Percentiles rank a stretch among this genome's conserved stretches.
These are phyloP conservation scores for Dactylellina sp. DNA, from an alignment of 2,329 filamentous ascomycete species.

Conservation along the genomic window DNA sequence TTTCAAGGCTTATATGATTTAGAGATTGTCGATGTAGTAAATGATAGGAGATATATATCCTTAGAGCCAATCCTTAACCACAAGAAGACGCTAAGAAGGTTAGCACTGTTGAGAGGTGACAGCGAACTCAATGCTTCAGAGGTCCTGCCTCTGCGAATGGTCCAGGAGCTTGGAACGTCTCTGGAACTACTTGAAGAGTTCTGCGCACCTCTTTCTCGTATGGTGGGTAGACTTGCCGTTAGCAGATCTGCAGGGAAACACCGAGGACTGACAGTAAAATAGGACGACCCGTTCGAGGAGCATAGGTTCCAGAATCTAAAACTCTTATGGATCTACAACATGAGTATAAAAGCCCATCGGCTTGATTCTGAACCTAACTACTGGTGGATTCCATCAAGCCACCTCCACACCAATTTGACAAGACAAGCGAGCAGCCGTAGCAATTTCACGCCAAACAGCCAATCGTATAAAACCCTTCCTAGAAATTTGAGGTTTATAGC, in stretches of 20 bases:
- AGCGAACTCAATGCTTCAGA: background rate
- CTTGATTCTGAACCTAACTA: slow-evolving; percentile 8
- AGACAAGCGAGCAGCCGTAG: background rate
- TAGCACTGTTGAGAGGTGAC: background rate
- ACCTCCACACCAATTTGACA: background rate
- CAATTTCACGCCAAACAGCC: background rate
- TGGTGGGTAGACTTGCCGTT: background rate
- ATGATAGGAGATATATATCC: background rate
- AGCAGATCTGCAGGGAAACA: too few relatives aligned
- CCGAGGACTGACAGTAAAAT: background rate
- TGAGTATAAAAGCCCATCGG: background rate
- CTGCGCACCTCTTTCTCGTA: slow-evolving; percentile 9
- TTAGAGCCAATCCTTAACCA: slow-evolving; percentile 27
- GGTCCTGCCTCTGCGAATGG: slow-evolving; percentile 6
- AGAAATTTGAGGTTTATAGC: slow-evolving; percentile 15
- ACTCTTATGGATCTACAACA: slow-evolving; percentile 29
- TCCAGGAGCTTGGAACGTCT: slow-evolving; percentile 2
- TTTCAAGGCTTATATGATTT: slow-evolving; percentile 34
- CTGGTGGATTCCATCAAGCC: slow-evolving; percentile 24
- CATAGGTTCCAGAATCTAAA: slow-evolving; percentile 9
- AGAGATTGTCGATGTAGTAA: background rate
- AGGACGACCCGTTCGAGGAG: slow-evolving; percentile 30
- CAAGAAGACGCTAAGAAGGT: slow-evolving; percentile 8
- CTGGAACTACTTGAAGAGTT: slow-evolving; percentile 14
- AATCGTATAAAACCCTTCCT: background rate